Conservation (phyloP, 331 rosid species). For the Telfairia occidentalis region DNA sequence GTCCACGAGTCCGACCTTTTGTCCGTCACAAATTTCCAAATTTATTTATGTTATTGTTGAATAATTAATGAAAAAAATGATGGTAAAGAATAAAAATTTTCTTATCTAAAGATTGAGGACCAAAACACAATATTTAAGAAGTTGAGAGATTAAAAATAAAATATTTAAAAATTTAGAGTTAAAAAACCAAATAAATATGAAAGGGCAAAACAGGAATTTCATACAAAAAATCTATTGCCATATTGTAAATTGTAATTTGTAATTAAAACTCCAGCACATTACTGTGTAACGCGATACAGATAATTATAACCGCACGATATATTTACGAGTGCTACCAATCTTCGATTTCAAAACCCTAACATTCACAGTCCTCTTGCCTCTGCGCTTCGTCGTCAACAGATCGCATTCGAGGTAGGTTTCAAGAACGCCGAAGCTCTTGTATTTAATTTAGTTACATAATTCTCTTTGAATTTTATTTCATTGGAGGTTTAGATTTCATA, state of each 20-base stretch:
- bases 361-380: background rate
- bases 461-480: background rate
- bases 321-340: background rate
- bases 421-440: background rate
- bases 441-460: background rate
- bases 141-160: too few relatives aligned
- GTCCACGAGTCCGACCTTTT: too few relatives aligned
- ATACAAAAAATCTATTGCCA: too few relatives aligned
- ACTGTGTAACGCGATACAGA: conserved; percentile 2
- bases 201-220: too few relatives aligned
- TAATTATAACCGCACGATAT: background rate
- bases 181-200: too few relatives aligned
- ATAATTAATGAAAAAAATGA: too few relatives aligned
- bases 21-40: too few relatives aligned
- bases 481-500: background rate
- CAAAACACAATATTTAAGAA: too few relatives aligned
- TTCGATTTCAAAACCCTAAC: conserved; percentile 26
- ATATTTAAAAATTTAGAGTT: too few relatives aligned
- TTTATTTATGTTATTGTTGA: too few relatives aligned
- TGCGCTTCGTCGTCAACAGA: conserved; percentile 12
- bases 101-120: too few relatives aligned
- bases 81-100: too few relatives aligned
- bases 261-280: background rate
- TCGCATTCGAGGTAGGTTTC: conserved; percentile 14
- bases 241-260: background rate